Percentiles rank a stretch among this genome's conserved stretches.
Conservation (phyloP, 345 rosid genomes). For the Salix koriyanagi region DNA sequence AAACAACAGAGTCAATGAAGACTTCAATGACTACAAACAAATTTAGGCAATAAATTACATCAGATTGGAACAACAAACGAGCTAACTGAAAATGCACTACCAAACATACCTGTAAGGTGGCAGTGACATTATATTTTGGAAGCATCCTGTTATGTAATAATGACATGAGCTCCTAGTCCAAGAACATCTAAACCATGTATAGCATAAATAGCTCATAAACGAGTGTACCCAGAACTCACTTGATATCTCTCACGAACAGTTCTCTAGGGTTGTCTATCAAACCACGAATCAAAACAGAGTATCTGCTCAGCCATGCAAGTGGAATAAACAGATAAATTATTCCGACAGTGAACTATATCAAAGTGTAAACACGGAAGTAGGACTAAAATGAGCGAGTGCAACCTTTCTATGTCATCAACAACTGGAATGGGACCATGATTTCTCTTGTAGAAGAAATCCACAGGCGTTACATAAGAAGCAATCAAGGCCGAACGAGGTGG, state of each 20-base stretch:
- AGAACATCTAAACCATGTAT: background rate
- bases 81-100: background rate
- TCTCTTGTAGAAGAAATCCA: slow-evolving; percentile 86
- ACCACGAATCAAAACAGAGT: slow-evolving; percentile 47
- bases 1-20: background rate
- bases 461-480: slow-evolving; percentile 74
- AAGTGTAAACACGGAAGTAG: background rate
- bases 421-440: slow-evolving; percentile 94
- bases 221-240: slow-evolving; percentile 36
- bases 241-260: slow-evolving; percentile 63
- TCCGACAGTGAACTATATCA: background rate
- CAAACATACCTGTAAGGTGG: slow-evolving; percentile 68
- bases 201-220: background rate
- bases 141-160: slow-evolving; percentile 50
- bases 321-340: slow-evolving; percentile 5
- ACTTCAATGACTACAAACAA: background rate
- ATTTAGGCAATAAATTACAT: background rate
- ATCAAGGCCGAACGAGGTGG: slow-evolving; percentile 71
- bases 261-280: slow-evolving; percentile 48
- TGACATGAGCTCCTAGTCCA: background rate
- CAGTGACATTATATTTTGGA: slow-evolving; percentile 69
- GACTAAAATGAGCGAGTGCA: slow-evolving; percentile 2
- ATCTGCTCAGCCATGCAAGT: slow-evolving; percentile 41
- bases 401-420: slow-evolving; percentile 70
- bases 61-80: background rate